Base-by-base conservation (phyloP, 495 filamentous ascomycete species). In the Chaetomidium leptoderma region DNA sequence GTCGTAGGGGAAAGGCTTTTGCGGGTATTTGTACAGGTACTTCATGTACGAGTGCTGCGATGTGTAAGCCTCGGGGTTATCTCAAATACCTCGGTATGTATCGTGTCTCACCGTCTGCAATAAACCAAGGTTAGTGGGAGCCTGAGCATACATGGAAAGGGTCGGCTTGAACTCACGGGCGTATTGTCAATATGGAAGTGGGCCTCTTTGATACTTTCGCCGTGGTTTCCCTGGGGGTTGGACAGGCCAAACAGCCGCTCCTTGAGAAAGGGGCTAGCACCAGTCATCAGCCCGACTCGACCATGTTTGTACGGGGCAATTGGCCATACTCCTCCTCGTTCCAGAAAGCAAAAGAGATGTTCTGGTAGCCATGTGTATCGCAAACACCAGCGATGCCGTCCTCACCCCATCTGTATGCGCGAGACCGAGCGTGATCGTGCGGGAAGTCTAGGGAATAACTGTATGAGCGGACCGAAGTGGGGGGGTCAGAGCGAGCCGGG, bases 121-220 rank as follows among this genome's bases (percentile, higher is more conserved):
- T 5, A n/a, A n/a, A 43, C 16, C n/a, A 49, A 48, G 10, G 55
- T 74, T 61, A 69, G 67, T 49, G 23, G 52, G 35, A 33, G 5
- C 44, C 59, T 59, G 14, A 26, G 1, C 17, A 26, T 24, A n/a
- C 2, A 14, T 11, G n/a, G 10, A 16, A 49, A 39, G 8, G 23
- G 23, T 1, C 24, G 21, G 23, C 2, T 13, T 16, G 19, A 35
- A 53, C 76, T 75, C 65, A 77, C 75, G 53, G 92, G 92, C 26
- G 89, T 95, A 68, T 97, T 97, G 70, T 97, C 92, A 50, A 96
- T 72, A 71, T 97, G 93, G 67, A 96, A 97, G 73, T 97, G 92
- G 17, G 86, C 87, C 71, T 97, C 92, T 67, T 97, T 97, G 76
- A 97, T 81, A 66, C 89, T 92, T 72, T 97, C 92, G 42, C 92